phyloP scores from a whole-genome alignment of 2,329 filamentous ascomycete genomes.

The Paracorniculantispora psalliotae region DNA sequence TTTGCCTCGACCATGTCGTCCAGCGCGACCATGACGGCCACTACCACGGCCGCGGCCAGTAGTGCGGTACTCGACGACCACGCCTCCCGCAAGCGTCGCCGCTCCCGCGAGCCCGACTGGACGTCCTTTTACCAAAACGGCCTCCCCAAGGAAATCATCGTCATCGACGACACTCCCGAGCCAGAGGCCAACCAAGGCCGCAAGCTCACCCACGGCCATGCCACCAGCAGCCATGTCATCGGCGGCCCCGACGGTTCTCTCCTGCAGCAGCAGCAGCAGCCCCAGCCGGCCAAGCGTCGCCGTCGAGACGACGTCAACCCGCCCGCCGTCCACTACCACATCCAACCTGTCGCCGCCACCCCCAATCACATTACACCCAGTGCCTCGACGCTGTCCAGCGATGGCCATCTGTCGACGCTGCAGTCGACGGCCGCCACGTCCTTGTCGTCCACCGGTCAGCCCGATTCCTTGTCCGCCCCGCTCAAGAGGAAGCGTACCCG shows the following conservation, averaged over 20 bases:
- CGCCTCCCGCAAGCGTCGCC: constrained; percentile 46
- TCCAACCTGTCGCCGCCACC: constrained; percentile 65
- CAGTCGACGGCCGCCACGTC: constrained; percentile 90
- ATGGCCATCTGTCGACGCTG: constrained; percentile 73
- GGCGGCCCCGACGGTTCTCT: constrained; percentile 20
- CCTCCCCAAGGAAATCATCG: constrained; percentile 77
- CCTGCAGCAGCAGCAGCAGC: constrained; percentile 25
- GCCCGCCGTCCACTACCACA: constrained; percentile 55
- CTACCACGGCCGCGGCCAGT: constrained; percentile 27
- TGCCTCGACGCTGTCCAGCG: constrained; percentile 72
- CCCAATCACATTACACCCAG: constrained; percentile 61
- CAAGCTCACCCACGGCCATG: constrained; percentile 33
- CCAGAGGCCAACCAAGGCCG: constrained; percentile 41
- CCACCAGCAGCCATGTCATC: constrained; percentile 26
- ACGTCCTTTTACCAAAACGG: constrained; percentile 77
- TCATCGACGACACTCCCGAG: constrained; percentile 71
- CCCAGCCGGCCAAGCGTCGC: constrained; percentile 66
- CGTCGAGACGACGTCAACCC: constrained; percentile 55
- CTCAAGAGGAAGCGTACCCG: constrained; percentile 88
- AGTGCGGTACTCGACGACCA: constrained; percentile 16
- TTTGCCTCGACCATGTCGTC: constrained; percentile 16
- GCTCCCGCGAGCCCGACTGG: constrained; percentile 69
- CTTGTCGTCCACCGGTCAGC: constrained; percentile 54
- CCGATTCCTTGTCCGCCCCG: constrained; percentile 63
- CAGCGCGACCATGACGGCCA: constrained; percentile 19